phyloP scores from a whole-genome alignment of 176 grass and related monocot genomes.

The Phoenix dactylifera region DNA sequence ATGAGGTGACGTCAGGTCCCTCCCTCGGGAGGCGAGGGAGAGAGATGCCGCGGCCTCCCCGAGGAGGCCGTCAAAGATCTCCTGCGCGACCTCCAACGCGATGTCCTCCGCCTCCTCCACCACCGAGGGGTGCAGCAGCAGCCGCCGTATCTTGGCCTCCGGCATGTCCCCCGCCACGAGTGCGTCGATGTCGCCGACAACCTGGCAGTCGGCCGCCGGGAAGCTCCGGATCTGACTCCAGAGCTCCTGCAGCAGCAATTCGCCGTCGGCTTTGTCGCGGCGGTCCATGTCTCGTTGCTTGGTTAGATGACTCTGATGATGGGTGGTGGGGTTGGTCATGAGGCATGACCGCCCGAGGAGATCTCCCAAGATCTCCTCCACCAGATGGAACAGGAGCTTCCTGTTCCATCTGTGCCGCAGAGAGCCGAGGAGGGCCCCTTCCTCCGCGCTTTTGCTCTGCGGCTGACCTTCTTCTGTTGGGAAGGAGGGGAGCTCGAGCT shows the following conservation, averaged over 20 bases:
- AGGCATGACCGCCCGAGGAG: neutral
- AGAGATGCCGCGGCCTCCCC: slow-evolving; percentile 33
- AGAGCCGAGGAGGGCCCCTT: neutral
- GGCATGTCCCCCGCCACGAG: slow-evolving; percentile 45
- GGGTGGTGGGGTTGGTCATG: neutral
- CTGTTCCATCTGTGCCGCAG: slow-evolving; percentile 74
- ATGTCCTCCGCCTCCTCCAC: slow-evolving; percentile 38
- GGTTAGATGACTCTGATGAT: no score
- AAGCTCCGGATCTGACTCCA: slow-evolving; percentile 32
- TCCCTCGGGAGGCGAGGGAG: neutral
- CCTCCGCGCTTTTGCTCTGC: neutral
- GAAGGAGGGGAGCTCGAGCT: slow-evolving; percentile 37
- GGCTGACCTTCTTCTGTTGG: neutral
- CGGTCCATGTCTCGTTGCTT: neutral
- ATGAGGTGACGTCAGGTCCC: slow-evolving; percentile 10
- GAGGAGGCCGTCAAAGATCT: slow-evolving; percentile 47
- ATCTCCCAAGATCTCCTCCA: slow-evolving; percentile 45
- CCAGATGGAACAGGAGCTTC: slow-evolving; percentile 69
- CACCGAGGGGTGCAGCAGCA: slow-evolving; percentile 32
- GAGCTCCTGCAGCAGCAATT: slow-evolving; percentile 24
- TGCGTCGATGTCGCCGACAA: slow-evolving; percentile 64
- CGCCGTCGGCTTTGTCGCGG: neutral
- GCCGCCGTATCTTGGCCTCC: slow-evolving; percentile 8
- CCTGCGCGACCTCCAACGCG: slow-evolving; percentile 38
- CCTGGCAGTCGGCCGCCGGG: slow-evolving; percentile 45